Percentiles rank a stretch among this genome's conserved stretches.
Evolutionary conservation across 495 filamentous ascomycete species (phyloP).

Genomic region (Geoglossum glabrum): DNA sequence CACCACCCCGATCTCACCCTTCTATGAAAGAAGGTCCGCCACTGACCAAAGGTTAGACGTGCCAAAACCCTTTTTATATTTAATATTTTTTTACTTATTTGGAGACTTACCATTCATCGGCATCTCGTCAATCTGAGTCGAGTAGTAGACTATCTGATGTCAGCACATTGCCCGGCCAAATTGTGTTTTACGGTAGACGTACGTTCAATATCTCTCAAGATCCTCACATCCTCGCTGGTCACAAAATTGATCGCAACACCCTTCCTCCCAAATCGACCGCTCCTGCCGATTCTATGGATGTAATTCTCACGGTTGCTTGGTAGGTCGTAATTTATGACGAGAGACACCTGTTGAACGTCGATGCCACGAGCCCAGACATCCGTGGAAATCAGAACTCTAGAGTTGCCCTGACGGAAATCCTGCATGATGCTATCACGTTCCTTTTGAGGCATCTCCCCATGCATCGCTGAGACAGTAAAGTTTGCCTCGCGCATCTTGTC

Average conservation of each 20-base stretch:
- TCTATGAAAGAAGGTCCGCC: conserved; percentile 34
- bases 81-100: too few relatives aligned
- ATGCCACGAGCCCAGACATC: conserved; percentile 96
- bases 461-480: conserved; percentile 98
- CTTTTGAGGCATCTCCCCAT: conserved; percentile 95
- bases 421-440: conserved; percentile 99
- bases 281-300: conserved; percentile 98
- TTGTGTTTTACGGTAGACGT: conserved; percentile 6
- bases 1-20: neutral
- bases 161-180: neutral
- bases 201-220: conserved; percentile 92
- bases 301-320: conserved; percentile 99
- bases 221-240: conserved; percentile 95
- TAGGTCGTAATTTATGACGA: conserved; percentile 99
- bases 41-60: conserved; percentile 19
- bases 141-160: conserved; percentile 53
- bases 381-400: conserved; percentile 93
- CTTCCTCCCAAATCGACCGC: conserved; percentile 97
- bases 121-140: conserved; percentile 99
- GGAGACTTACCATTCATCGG: conserved; percentile 60
- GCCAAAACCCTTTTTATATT: neutral
- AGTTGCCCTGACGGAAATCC: conserved; percentile 95
- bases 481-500: conserved; percentile 95
- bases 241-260: conserved; percentile 99
- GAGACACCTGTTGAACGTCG: conserved; percentile 95